Conservation (phyloP, 1,284 basidiomycete genomes). For the Malassezia pachydermatis region DNA sequence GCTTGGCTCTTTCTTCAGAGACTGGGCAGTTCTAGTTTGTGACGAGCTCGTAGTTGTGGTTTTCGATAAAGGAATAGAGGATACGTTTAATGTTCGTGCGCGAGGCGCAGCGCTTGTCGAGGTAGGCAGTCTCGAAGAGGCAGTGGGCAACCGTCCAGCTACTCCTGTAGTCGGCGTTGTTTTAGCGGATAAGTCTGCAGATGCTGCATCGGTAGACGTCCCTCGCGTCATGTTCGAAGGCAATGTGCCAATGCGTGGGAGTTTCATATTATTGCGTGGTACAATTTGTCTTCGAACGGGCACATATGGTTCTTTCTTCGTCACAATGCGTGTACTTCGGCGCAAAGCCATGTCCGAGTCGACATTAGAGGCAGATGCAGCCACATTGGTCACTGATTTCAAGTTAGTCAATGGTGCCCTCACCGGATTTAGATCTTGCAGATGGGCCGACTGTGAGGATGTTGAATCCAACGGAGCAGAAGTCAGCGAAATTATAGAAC, state of each 20-base stretch:
- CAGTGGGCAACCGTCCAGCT: too few relatives aligned
- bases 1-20: too few relatives aligned
- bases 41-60: not conserved
- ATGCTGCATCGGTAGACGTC: not conserved
- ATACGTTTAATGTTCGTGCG: not conserved
- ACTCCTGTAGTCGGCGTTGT: too few relatives aligned
- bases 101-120: not conserved
- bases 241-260: constrained; percentile 6
- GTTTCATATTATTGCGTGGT: constrained; percentile 3
- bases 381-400: not conserved
- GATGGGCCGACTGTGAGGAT: not conserved
- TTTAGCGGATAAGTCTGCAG: not conserved
- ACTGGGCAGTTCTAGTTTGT: too few relatives aligned
- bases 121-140: too few relatives aligned
- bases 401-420: not conserved
- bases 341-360: not conserved
- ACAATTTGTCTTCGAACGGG: constrained; percentile 12
- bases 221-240: not conserved
- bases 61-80: not conserved
- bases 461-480: not conserved
- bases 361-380: too few relatives aligned
- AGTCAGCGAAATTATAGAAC: too few relatives aligned
- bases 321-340: not conserved
- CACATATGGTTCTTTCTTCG: constrained; percentile 15
- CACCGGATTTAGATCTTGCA: not conserved